These are phyloP conservation scores for Nosema granulosis DNA, from an alignment of 371 early-diverging fungal genomes.

Conservation along the genomic window DNA sequence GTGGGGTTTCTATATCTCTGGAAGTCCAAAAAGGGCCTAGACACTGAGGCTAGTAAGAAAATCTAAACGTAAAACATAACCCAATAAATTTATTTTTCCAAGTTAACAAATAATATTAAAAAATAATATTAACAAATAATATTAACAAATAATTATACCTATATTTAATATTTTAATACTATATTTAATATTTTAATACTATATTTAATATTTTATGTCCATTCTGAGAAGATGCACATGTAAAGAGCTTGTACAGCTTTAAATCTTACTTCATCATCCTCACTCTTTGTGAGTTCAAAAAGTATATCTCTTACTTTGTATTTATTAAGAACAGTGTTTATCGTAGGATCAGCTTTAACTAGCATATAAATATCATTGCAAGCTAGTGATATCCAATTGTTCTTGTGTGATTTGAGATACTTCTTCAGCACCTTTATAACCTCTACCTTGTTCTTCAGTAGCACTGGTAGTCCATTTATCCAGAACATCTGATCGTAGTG, in stretches of 20 bases:
- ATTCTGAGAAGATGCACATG: constrained; percentile 62
- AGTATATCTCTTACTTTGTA: constrained; percentile 59
- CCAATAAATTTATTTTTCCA: too few relatives aligned
- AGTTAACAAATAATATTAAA: too few relatives aligned
- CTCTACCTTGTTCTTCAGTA: constrained; percentile 54
- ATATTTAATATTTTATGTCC: constrained; percentile 42
- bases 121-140: too few relatives aligned
- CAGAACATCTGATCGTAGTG: constrained; percentile 63
- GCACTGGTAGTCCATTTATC: constrained; percentile 42
- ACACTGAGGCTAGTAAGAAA: too few relatives aligned
- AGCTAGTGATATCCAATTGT: constrained; percentile 57
- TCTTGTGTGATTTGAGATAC: constrained; percentile 60
- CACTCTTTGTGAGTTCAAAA: constrained; percentile 52
- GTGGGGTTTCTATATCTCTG: too few relatives aligned
- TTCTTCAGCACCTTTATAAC: constrained; percentile 63
- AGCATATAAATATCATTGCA: constrained; percentile 64
- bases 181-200: constrained; percentile 12
- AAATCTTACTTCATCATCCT: constrained; percentile 64
- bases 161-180: too few relatives aligned
- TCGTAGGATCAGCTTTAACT: constrained; percentile 56
- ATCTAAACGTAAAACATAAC: too few relatives aligned
- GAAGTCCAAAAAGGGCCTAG: too few relatives aligned
- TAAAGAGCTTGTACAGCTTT: constrained; percentile 64
- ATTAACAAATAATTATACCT: too few relatives aligned
- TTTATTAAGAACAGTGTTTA: constrained; percentile 45